Base-by-base conservation (phyloP, 1,284 basidiomycete species). In the Sporisorium graminicola region DNA sequence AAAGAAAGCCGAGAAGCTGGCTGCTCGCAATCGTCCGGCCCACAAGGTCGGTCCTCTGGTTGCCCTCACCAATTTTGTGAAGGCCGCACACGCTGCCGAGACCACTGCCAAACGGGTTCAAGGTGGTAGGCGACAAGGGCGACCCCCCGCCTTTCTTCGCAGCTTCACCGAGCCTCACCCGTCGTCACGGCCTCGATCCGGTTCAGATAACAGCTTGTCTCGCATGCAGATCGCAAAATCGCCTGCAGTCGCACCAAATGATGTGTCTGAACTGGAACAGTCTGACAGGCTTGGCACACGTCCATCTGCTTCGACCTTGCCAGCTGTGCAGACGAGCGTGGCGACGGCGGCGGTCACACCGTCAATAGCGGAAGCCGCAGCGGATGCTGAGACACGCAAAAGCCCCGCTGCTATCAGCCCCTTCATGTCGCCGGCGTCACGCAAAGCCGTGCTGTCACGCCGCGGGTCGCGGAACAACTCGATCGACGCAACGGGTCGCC, bases 21-120 rank as follows among this genome's bases (percentile, higher is more conserved):
- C 62, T 3, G 78, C 78, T 29, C 75, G 80, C 26, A 83, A 85
- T 52, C 70, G 82, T 18, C 83, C 83, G 0, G 68, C 79, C 12
- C 81, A 83, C 69, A 82, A 84, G 37, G 79, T 79, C 0, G 83
- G 81, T 12, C 64, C 78, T 26, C 59, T 84, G 12, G 81, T 79
- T 1, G 83, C 83, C 0, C 64, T 85, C 49, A 59, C 65, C 62
- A 83, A 85, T 53, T 85, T 85, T 65, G 81, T 85, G 31, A 78
- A 72, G 16, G 82, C 83, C 16, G 83, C 83, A 4, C 78, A 84
- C 51, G 82, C 83, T 3, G 81, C 82, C 12, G 82, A 84, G 26
- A 70, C 51, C 7, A 62, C 60, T 5, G 63, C 63, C 1, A 69
- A 66, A 43, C 58, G 72, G 8, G 57, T 43, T 9, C 58, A 46